These are phyloP conservation scores for Kappamyces sp. DNA, from an alignment of 192 early-diverging fungal species.

Conservation along the genomic window DNA sequence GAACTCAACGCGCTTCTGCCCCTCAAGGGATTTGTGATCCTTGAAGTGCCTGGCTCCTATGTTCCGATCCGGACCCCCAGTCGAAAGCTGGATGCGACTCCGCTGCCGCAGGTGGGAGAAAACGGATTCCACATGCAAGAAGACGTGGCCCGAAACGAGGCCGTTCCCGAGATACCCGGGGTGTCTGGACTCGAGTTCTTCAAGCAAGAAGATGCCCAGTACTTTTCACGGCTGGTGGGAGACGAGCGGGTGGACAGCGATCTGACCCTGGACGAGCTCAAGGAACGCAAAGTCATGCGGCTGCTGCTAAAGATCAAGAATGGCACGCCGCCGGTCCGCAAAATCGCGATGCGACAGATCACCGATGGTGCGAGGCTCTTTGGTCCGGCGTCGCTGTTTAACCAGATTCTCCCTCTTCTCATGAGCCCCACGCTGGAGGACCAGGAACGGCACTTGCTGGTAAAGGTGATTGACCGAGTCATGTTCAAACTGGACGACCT, in stretches of 20 bases:
- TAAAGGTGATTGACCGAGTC: conserved; percentile 96
- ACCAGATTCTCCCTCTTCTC: conserved; percentile 90
- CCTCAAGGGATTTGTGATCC: conserved; percentile 77
- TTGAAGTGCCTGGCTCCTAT: conserved; percentile 84
- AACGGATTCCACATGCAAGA: conserved; percentile 84
- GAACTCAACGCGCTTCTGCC: conserved; percentile 96
- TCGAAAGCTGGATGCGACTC: conserved; percentile 90
- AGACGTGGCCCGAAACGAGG: conserved; percentile 50
- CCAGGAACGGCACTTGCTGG: conserved; percentile 95
- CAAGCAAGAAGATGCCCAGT: conserved; percentile 95
- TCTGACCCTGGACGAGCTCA: conserved; percentile 78
- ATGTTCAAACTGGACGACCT: conserved; percentile 94
- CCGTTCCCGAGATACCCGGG: conserved; percentile 78
- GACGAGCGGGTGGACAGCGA: conserved; percentile 72
- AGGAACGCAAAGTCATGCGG: conserved; percentile 94
- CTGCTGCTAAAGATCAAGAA: conserved; percentile 97
- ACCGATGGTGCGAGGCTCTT: conserved; percentile 93
- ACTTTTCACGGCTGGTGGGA: conserved; percentile 87
- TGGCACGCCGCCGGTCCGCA: conserved; percentile 90
- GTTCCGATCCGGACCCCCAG: conserved; percentile 92
- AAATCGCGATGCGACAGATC: conserved; percentile 87
- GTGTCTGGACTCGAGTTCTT: conserved; percentile 80
- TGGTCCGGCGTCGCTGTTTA: conserved; percentile 90
- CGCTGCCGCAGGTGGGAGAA: conserved; percentile 72
- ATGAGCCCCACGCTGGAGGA: conserved; percentile 98